Evolutionary conservation across 176 grass and related monocot species (phyloP).

Genomic region (Musa schizocarpa): DNA sequence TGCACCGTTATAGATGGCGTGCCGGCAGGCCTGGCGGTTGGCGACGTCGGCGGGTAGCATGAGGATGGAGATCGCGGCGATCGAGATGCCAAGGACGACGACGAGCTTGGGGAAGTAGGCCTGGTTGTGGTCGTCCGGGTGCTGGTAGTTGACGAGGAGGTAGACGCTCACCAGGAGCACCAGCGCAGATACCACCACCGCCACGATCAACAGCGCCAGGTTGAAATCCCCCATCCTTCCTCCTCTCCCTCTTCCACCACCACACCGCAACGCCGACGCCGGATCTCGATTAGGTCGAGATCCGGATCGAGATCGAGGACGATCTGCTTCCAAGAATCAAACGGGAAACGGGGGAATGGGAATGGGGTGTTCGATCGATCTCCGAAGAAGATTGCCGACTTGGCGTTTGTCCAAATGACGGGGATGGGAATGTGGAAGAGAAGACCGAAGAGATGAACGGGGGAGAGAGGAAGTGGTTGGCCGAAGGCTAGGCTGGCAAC

Average conservation of each 20-base stretch:
- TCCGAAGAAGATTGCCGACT: not conserved
- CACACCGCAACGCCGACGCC: not conserved
- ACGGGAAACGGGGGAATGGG: not conserved
- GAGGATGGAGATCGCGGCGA: slow-evolving; percentile 91
- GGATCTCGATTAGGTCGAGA: not conserved
- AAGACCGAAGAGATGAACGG: not conserved
- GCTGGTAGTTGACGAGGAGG: slow-evolving; percentile 96
- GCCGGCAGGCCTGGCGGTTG: slow-evolving; percentile 59
- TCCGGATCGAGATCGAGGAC: not conserved
- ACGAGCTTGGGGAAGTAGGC: slow-evolving; percentile 94
- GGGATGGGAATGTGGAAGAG: not conserved
- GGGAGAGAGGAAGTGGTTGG: not conserved
- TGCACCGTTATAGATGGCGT: slow-evolving; percentile 65
- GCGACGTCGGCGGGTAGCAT: slow-evolving; percentile 99
- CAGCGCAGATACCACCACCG: slow-evolving; percentile 57
- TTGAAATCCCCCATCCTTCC: slow-evolving; percentile 85
- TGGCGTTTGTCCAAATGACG: too few species aligned
- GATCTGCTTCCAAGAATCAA: not conserved
- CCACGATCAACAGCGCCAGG: slow-evolving; percentile 77
- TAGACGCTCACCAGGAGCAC: slow-evolving; percentile 83
- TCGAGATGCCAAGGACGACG: slow-evolving; percentile 73
- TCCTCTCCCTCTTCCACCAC: not conserved
- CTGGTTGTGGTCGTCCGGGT: slow-evolving; percentile 96
- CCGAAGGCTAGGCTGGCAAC: not conserved
- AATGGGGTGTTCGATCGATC: not conserved